phyloP scores from a whole-genome alignment of 495 filamentous ascomycete genomes.

The Tuber brumale region DNA sequence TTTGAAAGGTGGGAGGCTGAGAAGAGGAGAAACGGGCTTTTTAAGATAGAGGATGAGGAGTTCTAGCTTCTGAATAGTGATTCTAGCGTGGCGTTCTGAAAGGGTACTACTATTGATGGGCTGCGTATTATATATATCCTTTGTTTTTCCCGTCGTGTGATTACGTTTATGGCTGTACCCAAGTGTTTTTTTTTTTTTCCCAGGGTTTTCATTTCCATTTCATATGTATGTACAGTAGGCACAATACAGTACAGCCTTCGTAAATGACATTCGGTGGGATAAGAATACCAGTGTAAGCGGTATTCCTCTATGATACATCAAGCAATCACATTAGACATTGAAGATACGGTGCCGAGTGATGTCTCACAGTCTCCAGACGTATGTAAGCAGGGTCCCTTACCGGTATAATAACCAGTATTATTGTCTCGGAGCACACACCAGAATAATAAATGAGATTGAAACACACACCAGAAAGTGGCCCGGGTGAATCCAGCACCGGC shows the following conservation, averaged over 20 bases:
- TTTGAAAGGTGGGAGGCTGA: conserved; percentile 81
- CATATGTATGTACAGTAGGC: not conserved
- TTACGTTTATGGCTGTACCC: not conserved
- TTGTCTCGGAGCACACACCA: not conserved
- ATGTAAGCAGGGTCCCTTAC: not conserved
- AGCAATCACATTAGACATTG: not conserved
- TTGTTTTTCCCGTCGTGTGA: not conserved
- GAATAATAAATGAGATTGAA: too few species aligned
- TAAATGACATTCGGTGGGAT: not conserved
- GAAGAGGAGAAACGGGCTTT: conserved; percentile 70
- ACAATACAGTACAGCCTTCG: not conserved
- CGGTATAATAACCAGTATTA: not conserved
- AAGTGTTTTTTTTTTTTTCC: not conserved
- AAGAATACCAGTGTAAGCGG: not conserved
- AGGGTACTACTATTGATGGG: not conserved
- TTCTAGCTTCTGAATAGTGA: not conserved
- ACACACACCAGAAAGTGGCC: not conserved
- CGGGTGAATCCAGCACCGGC: not conserved
- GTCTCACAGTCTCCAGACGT: not conserved
- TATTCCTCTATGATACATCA: not conserved
- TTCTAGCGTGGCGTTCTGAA: not conserved
- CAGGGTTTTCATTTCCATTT: not conserved
- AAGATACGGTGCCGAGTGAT: not conserved
- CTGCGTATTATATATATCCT: not conserved
- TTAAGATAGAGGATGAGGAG: conserved; percentile 47